A percentile compares a stretch with the other conserved stretches of the same genome.
Conservation (phyloP, 2,329 filamentous ascomycete species). For the Apiospora koreana region DNA sequence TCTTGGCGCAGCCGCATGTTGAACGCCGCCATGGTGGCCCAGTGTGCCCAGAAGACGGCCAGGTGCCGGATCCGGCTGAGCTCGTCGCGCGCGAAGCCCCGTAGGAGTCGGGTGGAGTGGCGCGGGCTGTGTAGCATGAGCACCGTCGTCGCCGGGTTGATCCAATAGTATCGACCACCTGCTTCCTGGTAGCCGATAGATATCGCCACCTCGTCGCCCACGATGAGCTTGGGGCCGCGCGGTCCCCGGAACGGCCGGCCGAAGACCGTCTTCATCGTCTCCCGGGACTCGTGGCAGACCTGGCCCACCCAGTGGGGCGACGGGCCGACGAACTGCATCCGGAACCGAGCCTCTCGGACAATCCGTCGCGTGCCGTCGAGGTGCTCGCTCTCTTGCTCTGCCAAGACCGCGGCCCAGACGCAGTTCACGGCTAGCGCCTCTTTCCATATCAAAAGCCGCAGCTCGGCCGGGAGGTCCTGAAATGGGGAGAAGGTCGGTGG, state of each 20-base stretch:
- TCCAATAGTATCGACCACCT: neutral
- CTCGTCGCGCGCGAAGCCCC: neutral
- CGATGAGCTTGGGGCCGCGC: neutral
- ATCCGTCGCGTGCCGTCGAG: neutral
- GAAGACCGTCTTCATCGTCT: neutral
- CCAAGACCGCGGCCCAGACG: neutral
- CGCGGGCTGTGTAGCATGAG: neutral
- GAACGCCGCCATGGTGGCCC: neutral
- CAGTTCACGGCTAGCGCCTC: neutral
- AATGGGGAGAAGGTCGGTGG: neutral
- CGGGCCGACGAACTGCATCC: neutral
- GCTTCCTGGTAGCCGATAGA: neutral
- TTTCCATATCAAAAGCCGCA: neutral
- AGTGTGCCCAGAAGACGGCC: neutral
- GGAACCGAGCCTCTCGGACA: neutral
- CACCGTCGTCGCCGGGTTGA: neutral
- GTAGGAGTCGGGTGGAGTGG: neutral
- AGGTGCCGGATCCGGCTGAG: neutral
- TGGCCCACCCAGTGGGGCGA: neutral
- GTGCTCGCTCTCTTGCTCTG: neutral
- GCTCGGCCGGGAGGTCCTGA: neutral
- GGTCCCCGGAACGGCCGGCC: neutral
- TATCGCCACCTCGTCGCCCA: neutral
- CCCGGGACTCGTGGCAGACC: neutral
- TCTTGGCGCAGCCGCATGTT: neutral